These are phyloP conservation scores for Scytalidium sp. DNA, from an alignment of 2,329 filamentous ascomycete genomes.

Conservation along the genomic window DNA sequence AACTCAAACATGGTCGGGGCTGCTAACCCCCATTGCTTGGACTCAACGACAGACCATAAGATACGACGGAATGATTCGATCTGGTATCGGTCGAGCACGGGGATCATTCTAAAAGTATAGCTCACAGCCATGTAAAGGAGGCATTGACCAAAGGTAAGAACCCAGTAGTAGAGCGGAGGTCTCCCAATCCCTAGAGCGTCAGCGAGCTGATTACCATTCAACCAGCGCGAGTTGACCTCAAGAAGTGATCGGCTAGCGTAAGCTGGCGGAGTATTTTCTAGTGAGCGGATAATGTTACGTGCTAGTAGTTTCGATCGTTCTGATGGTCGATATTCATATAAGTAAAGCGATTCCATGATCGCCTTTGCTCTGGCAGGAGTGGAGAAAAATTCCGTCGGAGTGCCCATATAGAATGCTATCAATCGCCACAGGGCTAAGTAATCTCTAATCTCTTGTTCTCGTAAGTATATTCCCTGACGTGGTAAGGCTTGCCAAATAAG, in stretches of 20 bases:
- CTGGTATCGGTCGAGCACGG: slow-evolving; percentile 41
- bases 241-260: slow-evolving; percentile 66
- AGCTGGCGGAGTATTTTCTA: slow-evolving; percentile 64
- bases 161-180: slow-evolving; percentile 20
- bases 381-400: slow-evolving; percentile 59
- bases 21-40: slow-evolving; percentile 58
- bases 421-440: slow-evolving; percentile 77
- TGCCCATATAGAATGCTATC: slow-evolving; percentile 68
- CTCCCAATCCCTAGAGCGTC: slow-evolving; percentile 45
- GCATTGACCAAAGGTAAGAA: slow-evolving; percentile 22
- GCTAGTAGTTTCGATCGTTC: slow-evolving; percentile 61
- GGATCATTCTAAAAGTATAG: slow-evolving; percentile 46
- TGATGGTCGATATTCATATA: slow-evolving; percentile 65
- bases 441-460: slow-evolving; percentile 59
- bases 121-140: slow-evolving; percentile 27
- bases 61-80: slow-evolving; percentile 49
- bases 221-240: slow-evolving; percentile 63
- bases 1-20: slow-evolving; percentile 64
- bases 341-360: slow-evolving; percentile 65
- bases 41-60: slow-evolving; percentile 59
- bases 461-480: slow-evolving; percentile 67
- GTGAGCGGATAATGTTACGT: slow-evolving; percentile 69
- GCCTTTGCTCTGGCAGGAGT: slow-evolving; percentile 52
- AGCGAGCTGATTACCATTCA: slow-evolving; percentile 65
- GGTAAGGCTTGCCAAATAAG: slow-evolving; percentile 69